phyloP scores from a whole-genome alignment of 2,329 filamentous ascomycete species.

The Xylariaceae sp. region DNA sequence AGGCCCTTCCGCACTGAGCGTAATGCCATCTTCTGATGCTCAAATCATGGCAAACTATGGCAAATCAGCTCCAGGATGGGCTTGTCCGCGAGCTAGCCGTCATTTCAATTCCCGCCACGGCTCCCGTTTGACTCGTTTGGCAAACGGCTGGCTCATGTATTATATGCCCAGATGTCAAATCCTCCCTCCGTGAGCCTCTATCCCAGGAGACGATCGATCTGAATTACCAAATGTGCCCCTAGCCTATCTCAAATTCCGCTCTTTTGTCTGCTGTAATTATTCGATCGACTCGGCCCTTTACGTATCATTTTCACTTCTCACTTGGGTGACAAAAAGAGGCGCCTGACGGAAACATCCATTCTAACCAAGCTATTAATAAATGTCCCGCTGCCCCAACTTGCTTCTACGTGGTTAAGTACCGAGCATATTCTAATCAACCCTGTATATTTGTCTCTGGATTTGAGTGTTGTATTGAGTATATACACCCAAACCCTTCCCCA shows the following conservation, averaged over 20 bases:
- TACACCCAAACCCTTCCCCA: neutral
- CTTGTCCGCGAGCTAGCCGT: neutral
- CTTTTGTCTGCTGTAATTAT: slow-evolving; percentile 3
- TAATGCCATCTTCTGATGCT: slow-evolving; percentile 5
- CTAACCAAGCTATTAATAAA: slow-evolving; percentile 16
- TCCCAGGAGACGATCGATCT: slow-evolving; percentile 9
- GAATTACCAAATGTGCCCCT: slow-evolving; percentile 12
- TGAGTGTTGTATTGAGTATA: neutral
- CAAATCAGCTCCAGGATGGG: neutral
- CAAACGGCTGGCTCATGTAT: slow-evolving; percentile 1
- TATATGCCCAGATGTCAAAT: slow-evolving; percentile 13
- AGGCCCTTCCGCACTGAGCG: slow-evolving; percentile 11
- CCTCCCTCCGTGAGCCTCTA: neutral
- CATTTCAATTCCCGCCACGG: slow-evolving; percentile 10
- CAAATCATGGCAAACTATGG: slow-evolving; percentile 9
- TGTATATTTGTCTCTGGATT: neutral
- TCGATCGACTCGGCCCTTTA: slow-evolving; percentile 1
- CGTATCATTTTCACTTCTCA: neutral
- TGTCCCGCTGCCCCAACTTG: slow-evolving; percentile 8
- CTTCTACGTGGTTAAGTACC: slow-evolving; percentile 7
- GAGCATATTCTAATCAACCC: neutral
- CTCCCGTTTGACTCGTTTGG: slow-evolving; percentile 7
- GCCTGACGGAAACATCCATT: slow-evolving; percentile 10
- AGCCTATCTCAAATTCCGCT: slow-evolving; percentile 14
- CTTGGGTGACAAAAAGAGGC: slow-evolving; percentile 10